Percentiles rank a stretch among this genome's conserved stretches.
phyloP scores from a whole-genome alignment of 2,329 filamentous ascomycete genomes.

The Samsoniella hepiali region DNA sequence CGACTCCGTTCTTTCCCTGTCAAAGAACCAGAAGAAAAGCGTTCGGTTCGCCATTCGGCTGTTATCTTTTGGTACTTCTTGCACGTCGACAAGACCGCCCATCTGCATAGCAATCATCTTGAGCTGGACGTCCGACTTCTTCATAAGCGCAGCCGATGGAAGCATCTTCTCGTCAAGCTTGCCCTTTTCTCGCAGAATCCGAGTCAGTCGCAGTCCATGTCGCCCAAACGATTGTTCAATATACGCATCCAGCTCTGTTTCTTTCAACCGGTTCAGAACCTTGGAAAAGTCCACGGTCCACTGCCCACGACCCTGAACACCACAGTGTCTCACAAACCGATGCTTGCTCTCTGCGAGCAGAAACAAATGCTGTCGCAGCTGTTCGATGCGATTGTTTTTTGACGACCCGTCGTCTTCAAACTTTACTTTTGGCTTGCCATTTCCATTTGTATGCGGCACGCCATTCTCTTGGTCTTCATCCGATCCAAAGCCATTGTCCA shows the following conservation, averaged over 20 bases:
- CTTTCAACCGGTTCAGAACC: constrained; percentile 66
- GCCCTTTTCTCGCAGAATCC: constrained; percentile 80
- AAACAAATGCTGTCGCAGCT: constrained; percentile 70
- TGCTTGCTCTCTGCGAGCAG: constrained; percentile 67
- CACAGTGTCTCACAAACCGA: constrained; percentile 66
- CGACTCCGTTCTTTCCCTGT: constrained; percentile 66
- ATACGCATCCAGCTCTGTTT: constrained; percentile 76
- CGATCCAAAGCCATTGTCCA: constrained; percentile 27
- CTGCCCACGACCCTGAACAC: constrained; percentile 60
- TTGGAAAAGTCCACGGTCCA: constrained; percentile 84
- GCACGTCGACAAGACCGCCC: constrained; percentile 81
- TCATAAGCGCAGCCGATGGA: constrained; percentile 75
- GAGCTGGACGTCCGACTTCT: constrained; percentile 78
- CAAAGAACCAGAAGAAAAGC: constrained; percentile 90
- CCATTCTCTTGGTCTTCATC: constrained; percentile 40
- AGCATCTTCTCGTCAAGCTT: constrained; percentile 94
- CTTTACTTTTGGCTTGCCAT: constrained; percentile 43
- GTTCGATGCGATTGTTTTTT: constrained; percentile 48
- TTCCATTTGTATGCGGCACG: constrained; percentile 34
- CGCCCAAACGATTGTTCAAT: constrained; percentile 75
- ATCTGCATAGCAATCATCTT: constrained; percentile 84
- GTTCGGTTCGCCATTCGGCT: constrained; percentile 78
- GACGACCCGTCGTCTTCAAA: constrained; percentile 47
- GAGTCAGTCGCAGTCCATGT: constrained; percentile 75
- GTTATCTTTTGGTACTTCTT: constrained; percentile 89